These are phyloP conservation scores for Pseudoscleropodium purum DNA, from an alignment of 225 moss, liverwort and hornwort species.

Conservation along the genomic window DNA sequence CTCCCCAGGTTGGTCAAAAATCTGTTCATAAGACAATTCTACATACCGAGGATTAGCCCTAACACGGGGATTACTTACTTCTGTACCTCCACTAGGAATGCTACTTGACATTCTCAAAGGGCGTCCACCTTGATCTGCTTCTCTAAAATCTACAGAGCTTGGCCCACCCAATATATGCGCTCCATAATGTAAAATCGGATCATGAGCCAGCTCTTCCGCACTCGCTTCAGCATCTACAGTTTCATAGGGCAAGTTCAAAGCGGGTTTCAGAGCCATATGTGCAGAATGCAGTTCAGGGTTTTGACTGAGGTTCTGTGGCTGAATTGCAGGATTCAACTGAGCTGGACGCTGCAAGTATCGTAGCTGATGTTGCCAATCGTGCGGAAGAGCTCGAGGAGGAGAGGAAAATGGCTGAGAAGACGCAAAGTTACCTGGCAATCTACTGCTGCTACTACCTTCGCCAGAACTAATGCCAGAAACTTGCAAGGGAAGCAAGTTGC, in stretches of 20 bases:
- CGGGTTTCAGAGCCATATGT: neutral
- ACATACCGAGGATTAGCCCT: neutral
- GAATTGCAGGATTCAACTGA: neutral
- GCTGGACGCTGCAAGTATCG: neutral
- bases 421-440: neutral
- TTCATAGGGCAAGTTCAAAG: neutral
- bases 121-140: neutral
- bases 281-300: neutral
- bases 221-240: neutral
- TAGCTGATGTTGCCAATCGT: neutral
- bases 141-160: neutral
- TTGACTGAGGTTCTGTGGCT: neutral
- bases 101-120: neutral
- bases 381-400: neutral
- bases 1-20: slow-evolving; percentile 31
- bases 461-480: neutral
- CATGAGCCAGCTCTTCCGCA: slow-evolving; percentile 12
- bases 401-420: neutral
- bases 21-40: slow-evolving; percentile 35
- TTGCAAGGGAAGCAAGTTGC: neutral
- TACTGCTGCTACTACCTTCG: neutral
- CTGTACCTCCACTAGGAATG: neutral
- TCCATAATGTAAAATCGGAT: slow-evolving; percentile 24
- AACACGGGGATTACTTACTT: neutral
- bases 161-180: neutral